Conservation (phyloP, 345 rosid species). For the Arabidopsis suecica region DNA sequence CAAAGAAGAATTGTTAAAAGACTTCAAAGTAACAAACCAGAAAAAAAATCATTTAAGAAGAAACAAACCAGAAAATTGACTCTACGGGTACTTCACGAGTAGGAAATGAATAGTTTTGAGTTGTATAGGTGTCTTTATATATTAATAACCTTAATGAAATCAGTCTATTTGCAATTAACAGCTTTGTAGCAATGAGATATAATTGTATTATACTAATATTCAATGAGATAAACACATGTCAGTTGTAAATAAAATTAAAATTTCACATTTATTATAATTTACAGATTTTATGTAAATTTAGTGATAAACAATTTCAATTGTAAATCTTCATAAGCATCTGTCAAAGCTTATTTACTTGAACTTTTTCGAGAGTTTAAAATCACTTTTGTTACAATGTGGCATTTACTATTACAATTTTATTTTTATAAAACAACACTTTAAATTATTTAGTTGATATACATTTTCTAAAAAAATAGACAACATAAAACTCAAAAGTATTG, state of each 20-base stretch:
- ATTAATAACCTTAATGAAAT: too few species aligned
- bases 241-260: neutral
- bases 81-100: neutral
- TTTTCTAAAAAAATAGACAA: too few species aligned
- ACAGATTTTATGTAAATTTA: slow-evolving; percentile 3
- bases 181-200: neutral
- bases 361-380: neutral
- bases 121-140: neutral
- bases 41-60: too few species aligned
- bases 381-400: too few species aligned
- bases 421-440: too few species aligned
- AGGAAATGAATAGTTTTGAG: neutral
- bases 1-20: too few species aligned
- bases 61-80: neutral
- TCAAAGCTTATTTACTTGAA: neutral
- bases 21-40: neutral
- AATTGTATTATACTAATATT: neutral
- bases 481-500: too few species aligned
- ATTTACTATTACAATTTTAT: too few species aligned
- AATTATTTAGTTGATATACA: too few species aligned
- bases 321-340: neutral
- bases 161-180: neutral
- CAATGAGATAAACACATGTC: neutral
- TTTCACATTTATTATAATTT: slow-evolving; percentile 1
- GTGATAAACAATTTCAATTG: neutral